phyloP scores from a whole-genome alignment of 352 stramenopile genomes.

The Globisporangium echinulatum region DNA sequence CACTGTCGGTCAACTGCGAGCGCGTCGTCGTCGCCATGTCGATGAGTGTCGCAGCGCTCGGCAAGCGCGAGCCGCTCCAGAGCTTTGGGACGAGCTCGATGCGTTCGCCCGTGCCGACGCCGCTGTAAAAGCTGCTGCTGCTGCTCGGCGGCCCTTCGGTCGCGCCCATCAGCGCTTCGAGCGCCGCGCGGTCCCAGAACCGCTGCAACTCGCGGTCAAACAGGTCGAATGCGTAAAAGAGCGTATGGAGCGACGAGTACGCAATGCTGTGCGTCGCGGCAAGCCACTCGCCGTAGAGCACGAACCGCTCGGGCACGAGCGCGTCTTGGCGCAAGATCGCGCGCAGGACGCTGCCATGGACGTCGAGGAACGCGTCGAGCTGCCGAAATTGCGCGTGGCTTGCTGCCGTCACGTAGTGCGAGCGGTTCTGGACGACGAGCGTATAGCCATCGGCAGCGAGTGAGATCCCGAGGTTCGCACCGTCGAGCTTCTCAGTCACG shows the following conservation, averaged over 20 bases:
- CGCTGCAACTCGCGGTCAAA: constrained; percentile 46
- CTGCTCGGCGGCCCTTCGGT: constrained; percentile 11
- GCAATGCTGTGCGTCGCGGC: constrained; percentile 75
- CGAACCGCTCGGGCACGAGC: constrained; percentile 58
- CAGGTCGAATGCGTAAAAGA: constrained; percentile 81
- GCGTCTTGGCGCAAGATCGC: constrained; percentile 36
- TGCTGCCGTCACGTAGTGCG: constrained; percentile 49
- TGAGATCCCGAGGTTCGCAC: constrained; percentile 79
- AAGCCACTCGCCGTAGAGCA: constrained; percentile 82
- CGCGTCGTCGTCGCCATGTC: constrained; percentile 28
- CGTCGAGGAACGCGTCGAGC: constrained; percentile 51
- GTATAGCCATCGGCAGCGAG: constrained; percentile 34
- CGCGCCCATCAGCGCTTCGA: constrained; percentile 24
- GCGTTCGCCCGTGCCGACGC: not conserved
- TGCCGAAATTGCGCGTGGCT: constrained; percentile 62
- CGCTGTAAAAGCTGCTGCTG: not conserved
- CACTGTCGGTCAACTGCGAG: constrained; percentile 41
- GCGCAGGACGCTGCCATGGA: constrained; percentile 31
- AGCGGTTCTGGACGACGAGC: constrained; percentile 73
- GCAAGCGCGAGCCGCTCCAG: constrained; percentile 27
- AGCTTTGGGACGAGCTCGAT: constrained; percentile 44
- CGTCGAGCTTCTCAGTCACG: constrained; percentile 82
- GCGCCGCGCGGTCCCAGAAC: constrained; percentile 36
- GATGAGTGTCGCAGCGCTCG: constrained; percentile 22
- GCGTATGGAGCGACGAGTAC: constrained; percentile 52